phyloP scores from a whole-genome alignment of 257 asterid genomes.

The Solanum gandarillasii region DNA sequence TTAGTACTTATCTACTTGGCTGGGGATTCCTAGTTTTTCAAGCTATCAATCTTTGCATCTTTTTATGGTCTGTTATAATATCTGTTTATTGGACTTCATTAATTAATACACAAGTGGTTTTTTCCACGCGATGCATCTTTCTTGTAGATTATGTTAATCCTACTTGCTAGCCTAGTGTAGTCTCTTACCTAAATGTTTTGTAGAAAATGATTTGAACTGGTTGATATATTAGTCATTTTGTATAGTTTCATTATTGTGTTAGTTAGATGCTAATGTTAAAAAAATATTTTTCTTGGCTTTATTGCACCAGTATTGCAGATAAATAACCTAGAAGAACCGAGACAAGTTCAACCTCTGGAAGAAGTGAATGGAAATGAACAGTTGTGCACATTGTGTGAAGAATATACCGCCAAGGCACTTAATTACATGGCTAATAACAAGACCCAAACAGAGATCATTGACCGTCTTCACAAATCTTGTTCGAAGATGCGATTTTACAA shows the following conservation, averaged over 20 bases:
- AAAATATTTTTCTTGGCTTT: constrained; percentile 5
- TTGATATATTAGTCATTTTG: neutral
- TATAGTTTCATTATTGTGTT: neutral
- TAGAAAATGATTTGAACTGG: neutral
- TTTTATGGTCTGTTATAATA: neutral
- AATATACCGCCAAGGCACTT: constrained; percentile 58
- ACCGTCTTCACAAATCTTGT: constrained; percentile 64
- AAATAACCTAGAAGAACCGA: constrained; percentile 16
- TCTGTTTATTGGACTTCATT: neutral
- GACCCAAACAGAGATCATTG: constrained; percentile 58
- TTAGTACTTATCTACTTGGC: neutral
- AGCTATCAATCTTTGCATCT: neutral
- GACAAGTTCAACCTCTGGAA: constrained; percentile 24
- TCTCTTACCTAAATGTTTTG: neutral
- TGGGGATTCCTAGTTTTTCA: neutral
- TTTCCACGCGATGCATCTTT: neutral
- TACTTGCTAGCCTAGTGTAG: neutral
- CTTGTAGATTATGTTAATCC: neutral
- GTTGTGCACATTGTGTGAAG: constrained; percentile 60
- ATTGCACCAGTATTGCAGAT: constrained; percentile 31
- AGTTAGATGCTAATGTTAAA: neutral
- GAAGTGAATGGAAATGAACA: constrained; percentile 27
- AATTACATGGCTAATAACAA: constrained; percentile 51
- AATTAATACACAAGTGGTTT: neutral
- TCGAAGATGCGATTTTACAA: constrained; percentile 48